Evolutionary conservation across 202 grass and related monocot genomes (phyloP).

Genomic region (Zoysia matrella): DNA sequence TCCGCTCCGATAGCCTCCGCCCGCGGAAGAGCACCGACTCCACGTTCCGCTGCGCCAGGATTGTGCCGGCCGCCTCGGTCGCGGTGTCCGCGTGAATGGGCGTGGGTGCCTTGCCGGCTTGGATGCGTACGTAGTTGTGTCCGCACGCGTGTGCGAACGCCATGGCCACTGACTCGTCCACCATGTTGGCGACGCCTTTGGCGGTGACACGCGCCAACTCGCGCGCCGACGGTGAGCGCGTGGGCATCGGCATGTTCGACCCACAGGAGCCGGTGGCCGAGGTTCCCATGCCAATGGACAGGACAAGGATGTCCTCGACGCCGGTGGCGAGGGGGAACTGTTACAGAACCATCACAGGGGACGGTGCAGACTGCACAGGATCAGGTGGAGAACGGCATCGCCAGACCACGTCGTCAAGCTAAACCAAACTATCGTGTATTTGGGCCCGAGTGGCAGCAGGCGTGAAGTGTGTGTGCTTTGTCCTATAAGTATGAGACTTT

Average conservation of each 20-base stretch:
- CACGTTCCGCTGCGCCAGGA: slow-evolving; percentile 65
- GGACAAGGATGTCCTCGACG: slow-evolving; percentile 63
- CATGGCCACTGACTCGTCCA: slow-evolving; percentile 68
- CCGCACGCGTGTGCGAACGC: slow-evolving; percentile 46
- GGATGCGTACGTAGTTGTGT: slow-evolving; percentile 58
- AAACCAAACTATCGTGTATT: too few species aligned
- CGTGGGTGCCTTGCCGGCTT: slow-evolving; percentile 32
- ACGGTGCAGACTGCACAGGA: too few species aligned
- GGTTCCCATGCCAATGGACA: slow-evolving; percentile 69
- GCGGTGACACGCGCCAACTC: slow-evolving; percentile 71
- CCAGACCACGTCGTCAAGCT: too few species aligned
- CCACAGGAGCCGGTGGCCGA: neutral
- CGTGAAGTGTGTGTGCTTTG: too few species aligned
- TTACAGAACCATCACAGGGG: too few species aligned
- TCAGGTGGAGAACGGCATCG: too few species aligned
- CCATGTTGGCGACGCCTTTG: slow-evolving; percentile 74
- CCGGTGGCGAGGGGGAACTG: slow-evolving; percentile 32
- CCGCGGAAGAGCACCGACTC: slow-evolving; percentile 54
- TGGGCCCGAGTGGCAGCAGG: too few species aligned
- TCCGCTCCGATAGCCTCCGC: slow-evolving; percentile 49
- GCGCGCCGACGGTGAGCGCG: slow-evolving; percentile 38
- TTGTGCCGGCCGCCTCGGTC: slow-evolving; percentile 15
- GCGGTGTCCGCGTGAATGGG: neutral
- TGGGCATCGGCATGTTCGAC: neutral
- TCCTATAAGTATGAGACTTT: too few species aligned